Percentiles rank a stretch among this genome's conserved stretches.
Evolutionary conservation across 352 stramenopile species (phyloP).

Genomic region (Saprolegnia parasitica): DNA sequence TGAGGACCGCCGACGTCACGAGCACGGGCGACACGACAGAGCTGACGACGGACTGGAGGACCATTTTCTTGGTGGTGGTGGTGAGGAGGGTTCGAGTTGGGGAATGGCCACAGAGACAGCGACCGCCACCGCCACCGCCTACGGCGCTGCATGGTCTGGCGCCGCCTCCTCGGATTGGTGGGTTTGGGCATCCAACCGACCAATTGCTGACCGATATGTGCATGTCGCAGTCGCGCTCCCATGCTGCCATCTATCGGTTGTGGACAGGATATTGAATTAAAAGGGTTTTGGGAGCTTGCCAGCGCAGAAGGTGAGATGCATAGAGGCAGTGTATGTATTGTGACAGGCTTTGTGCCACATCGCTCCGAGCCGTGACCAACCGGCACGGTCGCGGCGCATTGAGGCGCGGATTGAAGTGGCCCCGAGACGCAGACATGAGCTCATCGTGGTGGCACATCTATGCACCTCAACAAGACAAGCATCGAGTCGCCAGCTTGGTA

Average conservation of each 20-base stretch:
- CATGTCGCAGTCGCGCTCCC: neutral
- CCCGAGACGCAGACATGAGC: too few relatives aligned
- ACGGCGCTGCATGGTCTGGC: neutral
- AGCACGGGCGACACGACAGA: neutral
- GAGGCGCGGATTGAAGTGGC: too few relatives aligned
- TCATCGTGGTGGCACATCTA: too few relatives aligned
- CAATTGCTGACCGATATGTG: neutral
- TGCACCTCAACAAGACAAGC: too few relatives aligned
- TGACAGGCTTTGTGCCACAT: too few relatives aligned
- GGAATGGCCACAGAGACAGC: neutral
- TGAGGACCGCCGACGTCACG: neutral
- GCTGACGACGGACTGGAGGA: neutral
- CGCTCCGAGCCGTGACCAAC: too few relatives aligned
- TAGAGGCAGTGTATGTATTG: too few relatives aligned
- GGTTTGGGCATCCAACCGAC: neutral
- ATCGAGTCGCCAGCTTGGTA: too few relatives aligned
- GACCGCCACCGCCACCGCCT: neutral
- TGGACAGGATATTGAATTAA: neutral
- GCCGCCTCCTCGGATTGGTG: neutral
- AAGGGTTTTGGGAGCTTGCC: neutral
- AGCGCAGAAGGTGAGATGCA: neutral
- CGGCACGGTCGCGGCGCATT: too few relatives aligned
- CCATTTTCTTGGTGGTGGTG: neutral
- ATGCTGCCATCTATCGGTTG: too few relatives aligned
- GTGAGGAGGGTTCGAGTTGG: neutral